Conservation (phyloP, 2,329 filamentous ascomycete species). For the Truncatella angustata region DNA sequence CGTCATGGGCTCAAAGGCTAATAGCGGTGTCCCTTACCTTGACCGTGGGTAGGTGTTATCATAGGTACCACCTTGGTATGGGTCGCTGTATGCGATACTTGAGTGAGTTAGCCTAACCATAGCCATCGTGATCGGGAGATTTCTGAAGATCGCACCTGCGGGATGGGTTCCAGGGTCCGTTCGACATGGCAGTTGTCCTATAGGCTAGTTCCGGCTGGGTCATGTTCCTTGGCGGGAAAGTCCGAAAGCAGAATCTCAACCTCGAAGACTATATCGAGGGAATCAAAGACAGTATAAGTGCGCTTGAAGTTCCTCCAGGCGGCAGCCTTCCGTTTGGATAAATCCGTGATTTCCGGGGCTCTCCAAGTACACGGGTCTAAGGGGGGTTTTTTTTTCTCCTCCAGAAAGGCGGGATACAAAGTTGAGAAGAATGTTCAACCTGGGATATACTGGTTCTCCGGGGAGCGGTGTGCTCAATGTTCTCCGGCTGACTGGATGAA, state of each 20-base stretch:
- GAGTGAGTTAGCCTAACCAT: constrained; percentile 24
- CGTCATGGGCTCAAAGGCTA: constrained; percentile 15
- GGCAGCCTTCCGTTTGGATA: constrained; percentile 6
- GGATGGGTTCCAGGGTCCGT: constrained; percentile 48
- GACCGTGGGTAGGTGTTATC: constrained; percentile 28
- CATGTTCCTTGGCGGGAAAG: constrained; percentile 7
- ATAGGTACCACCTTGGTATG: constrained; percentile 22
- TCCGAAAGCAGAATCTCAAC: constrained; percentile 8
- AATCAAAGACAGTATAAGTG: constrained; percentile 7
- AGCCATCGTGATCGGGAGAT: not conserved
- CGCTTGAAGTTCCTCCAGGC: not conserved
- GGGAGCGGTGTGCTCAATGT: constrained; percentile 12
- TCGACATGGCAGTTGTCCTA: constrained; percentile 40
- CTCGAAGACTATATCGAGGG: constrained; percentile 14
- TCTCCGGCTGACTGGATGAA: constrained; percentile 1
- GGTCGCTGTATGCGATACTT: constrained; percentile 30
- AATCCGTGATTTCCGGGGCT: constrained; percentile 2
- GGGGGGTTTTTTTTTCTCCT: too few species aligned
- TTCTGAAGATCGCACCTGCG: constrained; percentile 47
- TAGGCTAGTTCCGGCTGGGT: constrained; percentile 35
- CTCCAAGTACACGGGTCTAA: too few species aligned
- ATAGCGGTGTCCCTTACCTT: constrained; percentile 28
- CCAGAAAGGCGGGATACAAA: constrained; percentile 10
- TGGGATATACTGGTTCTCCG: constrained; percentile 14
- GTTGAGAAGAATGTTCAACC: constrained; percentile 8